These are phyloP conservation scores for Coprinellus micaceus DNA, from an alignment of 768 basidiomycete genomes.

Conservation along the genomic window DNA sequence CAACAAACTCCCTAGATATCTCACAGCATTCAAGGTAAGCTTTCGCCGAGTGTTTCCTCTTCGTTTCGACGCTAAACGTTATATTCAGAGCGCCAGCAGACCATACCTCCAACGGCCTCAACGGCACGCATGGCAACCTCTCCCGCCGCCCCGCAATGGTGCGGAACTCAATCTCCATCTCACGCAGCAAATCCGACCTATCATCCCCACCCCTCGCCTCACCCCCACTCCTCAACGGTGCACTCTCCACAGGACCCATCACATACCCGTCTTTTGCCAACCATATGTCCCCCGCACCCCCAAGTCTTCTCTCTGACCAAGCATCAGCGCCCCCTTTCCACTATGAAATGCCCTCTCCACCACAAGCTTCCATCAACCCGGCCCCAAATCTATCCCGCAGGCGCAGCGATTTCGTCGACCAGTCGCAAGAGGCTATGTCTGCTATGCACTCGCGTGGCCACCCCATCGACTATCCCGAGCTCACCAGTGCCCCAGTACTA, in stretches of 20 bases:
- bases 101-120: constrained; percentile 20
- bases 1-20: constrained; percentile 36
- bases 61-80: neutral
- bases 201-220: constrained; percentile 30
- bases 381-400: constrained; percentile 58
- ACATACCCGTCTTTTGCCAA: constrained; percentile 33
- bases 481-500: constrained; percentile 34
- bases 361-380: constrained; percentile 81
- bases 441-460: constrained; percentile 27
- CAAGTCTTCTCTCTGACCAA: constrained; percentile 20
- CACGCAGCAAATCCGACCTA: constrained; percentile 33
- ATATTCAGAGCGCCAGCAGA: constrained; percentile 40
- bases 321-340: constrained; percentile 36
- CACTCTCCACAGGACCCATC: constrained; percentile 42
- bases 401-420: constrained; percentile 79
- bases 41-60: neutral
- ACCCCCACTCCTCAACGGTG: constrained; percentile 37
- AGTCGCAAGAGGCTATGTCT: constrained; percentile 57
- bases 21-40: constrained; percentile 42
- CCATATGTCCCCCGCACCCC: constrained; percentile 26
- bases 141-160: constrained; percentile 39
- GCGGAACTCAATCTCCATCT: constrained; percentile 40
- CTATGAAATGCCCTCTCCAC: constrained; percentile 62
- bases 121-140: constrained; percentile 21
- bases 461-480: constrained; percentile 79